These are phyloP conservation scores for Thielaviopsis ethacetica DNA, from an alignment of 2,329 filamentous ascomycete genomes.

Conservation along the genomic window DNA sequence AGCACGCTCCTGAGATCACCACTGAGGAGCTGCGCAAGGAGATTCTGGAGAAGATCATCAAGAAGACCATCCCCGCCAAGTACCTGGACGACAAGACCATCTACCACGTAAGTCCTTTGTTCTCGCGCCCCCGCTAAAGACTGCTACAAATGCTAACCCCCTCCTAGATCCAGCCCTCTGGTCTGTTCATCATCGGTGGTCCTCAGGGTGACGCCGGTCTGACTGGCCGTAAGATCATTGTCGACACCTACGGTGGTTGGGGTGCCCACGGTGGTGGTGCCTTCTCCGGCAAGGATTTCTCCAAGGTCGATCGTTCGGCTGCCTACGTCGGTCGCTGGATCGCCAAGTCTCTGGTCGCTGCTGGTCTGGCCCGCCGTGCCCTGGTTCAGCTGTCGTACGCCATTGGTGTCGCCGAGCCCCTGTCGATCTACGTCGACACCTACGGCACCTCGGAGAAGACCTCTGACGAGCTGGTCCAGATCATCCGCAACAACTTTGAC, in stretches of 20 bases:
- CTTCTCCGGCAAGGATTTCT: slow-evolving; percentile 99
- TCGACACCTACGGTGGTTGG: slow-evolving; percentile 99
- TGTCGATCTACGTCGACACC: slow-evolving; percentile 93
- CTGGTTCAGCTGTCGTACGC: slow-evolving; percentile 98
- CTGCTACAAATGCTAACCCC: slow-evolving; percentile 8
- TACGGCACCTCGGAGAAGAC: slow-evolving; percentile 87
- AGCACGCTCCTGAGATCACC: slow-evolving; percentile 76
- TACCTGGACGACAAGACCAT: slow-evolving; percentile 85
- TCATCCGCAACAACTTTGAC: slow-evolving; percentile 94
- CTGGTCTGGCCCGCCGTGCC: slow-evolving; percentile 76
- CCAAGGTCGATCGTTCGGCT: slow-evolving; percentile 97
- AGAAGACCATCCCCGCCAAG: slow-evolving; percentile 80
- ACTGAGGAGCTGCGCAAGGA: slow-evolving; percentile 88
- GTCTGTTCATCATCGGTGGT: slow-evolving; percentile 96
- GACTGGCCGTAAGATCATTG: slow-evolving; percentile 97
- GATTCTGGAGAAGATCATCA: slow-evolving; percentile 94
- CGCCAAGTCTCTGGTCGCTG: slow-evolving; percentile 89
- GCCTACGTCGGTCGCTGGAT: slow-evolving; percentile 98
- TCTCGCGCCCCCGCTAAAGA: not conserved
- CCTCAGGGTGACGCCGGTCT: slow-evolving; percentile 98
- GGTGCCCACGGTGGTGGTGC: slow-evolving; percentile 99
- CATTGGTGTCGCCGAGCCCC: slow-evolving; percentile 95
- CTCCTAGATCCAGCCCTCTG: slow-evolving; percentile 74
- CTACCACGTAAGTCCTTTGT: slow-evolving; percentile 61
- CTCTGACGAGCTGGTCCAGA: slow-evolving; percentile 85